A percentile compares a stretch with the other conserved stretches of the same genome.
phyloP scores from a whole-genome alignment of 495 filamentous ascomycete genomes.

The Aspergillus coremiiformis region DNA sequence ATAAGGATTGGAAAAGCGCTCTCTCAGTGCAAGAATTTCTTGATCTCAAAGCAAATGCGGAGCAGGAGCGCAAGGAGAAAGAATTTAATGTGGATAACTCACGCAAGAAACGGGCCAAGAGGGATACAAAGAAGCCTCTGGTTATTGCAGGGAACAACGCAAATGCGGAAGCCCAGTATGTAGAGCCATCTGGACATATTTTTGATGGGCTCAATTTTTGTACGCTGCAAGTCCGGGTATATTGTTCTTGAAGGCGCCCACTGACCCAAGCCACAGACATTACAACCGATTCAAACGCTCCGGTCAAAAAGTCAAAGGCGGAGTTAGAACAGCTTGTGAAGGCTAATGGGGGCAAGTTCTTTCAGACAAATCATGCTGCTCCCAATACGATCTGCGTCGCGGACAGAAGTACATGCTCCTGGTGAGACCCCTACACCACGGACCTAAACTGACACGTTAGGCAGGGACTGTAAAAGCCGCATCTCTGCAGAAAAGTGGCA shows the following conservation, averaged over 20 bases:
- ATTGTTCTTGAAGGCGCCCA: neutral
- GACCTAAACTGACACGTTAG: slow-evolving; percentile 8
- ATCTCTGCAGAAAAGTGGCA: slow-evolving; percentile 63
- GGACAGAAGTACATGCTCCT: slow-evolving; percentile 53
- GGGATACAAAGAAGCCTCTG: slow-evolving; percentile 55
- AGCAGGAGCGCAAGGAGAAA: slow-evolving; percentile 66
- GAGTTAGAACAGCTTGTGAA: slow-evolving; percentile 86
- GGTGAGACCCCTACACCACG: neutral
- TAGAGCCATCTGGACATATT: slow-evolving; percentile 48
- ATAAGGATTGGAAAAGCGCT: slow-evolving; percentile 77
- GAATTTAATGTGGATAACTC: slow-evolving; percentile 76
- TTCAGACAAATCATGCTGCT: slow-evolving; percentile 59
- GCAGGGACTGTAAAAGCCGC: slow-evolving; percentile 74
- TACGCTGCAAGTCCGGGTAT: slow-evolving; percentile 24
- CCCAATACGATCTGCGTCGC: slow-evolving; percentile 62
- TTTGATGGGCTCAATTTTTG: slow-evolving; percentile 79
- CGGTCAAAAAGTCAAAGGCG: slow-evolving; percentile 63
- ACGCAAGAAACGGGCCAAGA: slow-evolving; percentile 55
- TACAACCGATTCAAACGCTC: slow-evolving; percentile 51
- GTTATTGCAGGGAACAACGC: slow-evolving; percentile 64
- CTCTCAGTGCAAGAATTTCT: slow-evolving; percentile 71
- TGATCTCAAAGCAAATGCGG: slow-evolving; percentile 60
- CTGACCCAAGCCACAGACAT: slow-evolving; percentile 39
- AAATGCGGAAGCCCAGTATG: slow-evolving; percentile 43
- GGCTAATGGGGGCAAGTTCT: slow-evolving; percentile 74